Evolutionary conservation across 148 eudicot species (phyloP).

Genomic region (Spergularia marina): DNA sequence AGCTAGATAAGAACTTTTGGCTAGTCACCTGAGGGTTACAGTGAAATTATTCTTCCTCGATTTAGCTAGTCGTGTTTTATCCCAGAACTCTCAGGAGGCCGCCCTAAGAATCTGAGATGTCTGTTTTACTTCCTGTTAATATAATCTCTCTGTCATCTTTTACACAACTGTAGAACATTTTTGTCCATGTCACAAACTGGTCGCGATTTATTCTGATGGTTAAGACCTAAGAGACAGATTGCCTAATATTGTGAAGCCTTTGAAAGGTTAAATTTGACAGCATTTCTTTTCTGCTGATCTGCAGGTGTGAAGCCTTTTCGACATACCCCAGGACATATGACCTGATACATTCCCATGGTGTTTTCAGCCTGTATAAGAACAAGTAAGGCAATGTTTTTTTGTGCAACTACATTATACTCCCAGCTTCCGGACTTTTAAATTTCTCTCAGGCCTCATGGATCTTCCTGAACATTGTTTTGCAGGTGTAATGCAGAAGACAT

Average conservation of each 20-base stretch:
- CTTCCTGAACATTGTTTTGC: neutral
- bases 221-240: neutral
- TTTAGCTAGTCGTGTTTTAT: too few species aligned
- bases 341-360: constrained; percentile 42
- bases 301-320: constrained; percentile 59
- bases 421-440: neutral
- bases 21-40: too few species aligned
- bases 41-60: too few species aligned
- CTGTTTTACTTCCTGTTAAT: neutral
- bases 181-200: neutral
- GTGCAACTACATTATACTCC: too few species aligned
- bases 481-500: constrained; percentile 43
- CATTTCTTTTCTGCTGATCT: neutral
- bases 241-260: neutral
- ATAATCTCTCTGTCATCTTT: neutral
- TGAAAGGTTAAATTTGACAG: neutral
- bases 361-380: constrained; percentile 49
- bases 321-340: constrained; percentile 58
- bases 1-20: too few species aligned
- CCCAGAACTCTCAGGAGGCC: too few species aligned
- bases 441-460: neutral
- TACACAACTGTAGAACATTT: neutral
- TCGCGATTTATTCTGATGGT: neutral
- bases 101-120: neutral
- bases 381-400: constrained; percentile 30